A percentile compares a stretch with the other conserved stretches of the same genome.
Conservation (phyloP, 306 rosid genomes). For the Oxytropis ochrocephala region DNA sequence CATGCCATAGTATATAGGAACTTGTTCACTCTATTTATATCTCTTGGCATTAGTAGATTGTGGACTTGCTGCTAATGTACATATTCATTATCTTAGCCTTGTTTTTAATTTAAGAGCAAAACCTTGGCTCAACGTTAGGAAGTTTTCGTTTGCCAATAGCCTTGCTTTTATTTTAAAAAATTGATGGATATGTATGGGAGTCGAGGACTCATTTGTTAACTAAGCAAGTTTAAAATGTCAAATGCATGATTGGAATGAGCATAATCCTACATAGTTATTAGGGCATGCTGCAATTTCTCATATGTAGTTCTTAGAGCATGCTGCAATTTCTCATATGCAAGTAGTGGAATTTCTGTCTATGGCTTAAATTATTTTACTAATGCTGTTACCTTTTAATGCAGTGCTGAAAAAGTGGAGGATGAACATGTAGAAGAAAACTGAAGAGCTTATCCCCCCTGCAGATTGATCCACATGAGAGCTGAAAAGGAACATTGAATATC, state of each 20-base stretch:
- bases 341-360: not conserved
- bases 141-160: not conserved
- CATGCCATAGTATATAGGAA: not conserved
- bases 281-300: not conserved
- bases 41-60: not conserved
- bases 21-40: not conserved
- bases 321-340: not conserved
- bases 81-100: not conserved
- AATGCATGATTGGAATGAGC: not conserved
- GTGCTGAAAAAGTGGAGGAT: conserved; percentile 61
- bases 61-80: not conserved
- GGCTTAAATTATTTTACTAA: not conserved
- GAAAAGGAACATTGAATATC: conserved; percentile 24
- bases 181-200: not conserved
- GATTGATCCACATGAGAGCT: conserved; percentile 20
- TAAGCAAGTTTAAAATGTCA: not conserved
- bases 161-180: not conserved
- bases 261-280: not conserved
- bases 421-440: conserved; percentile 47
- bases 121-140: not conserved
- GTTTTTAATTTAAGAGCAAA: not conserved
- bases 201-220: not conserved
- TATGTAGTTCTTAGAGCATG: not conserved
- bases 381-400: conserved; percentile 32
- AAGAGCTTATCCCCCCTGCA: conserved; percentile 26